Evolutionary conservation across 1,284 basidiomycete genomes (phyloP).

Genomic region (Filobasidium uniguttulatum): DNA sequence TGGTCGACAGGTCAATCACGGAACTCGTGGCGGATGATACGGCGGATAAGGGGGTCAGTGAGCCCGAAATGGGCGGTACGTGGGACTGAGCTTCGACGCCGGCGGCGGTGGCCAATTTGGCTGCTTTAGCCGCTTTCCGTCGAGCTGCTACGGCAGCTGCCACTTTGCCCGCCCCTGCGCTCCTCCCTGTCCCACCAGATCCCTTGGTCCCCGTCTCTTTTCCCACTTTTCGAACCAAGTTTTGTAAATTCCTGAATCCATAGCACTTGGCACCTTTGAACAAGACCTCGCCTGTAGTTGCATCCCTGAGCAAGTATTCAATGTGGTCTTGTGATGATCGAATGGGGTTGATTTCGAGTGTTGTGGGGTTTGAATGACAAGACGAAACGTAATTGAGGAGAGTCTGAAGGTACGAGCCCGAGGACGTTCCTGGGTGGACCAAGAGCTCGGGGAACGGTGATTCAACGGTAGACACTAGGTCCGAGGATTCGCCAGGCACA

Average conservation of each 20-base stretch:
- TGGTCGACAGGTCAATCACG: slow-evolving; percentile 14
- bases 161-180: slow-evolving; percentile 28
- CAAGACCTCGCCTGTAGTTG: slow-evolving; percentile 46
- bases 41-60: slow-evolving; percentile 20
- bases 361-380: slow-evolving; percentile 40
- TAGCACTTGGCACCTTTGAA: slow-evolving; percentile 93
- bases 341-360: slow-evolving; percentile 48
- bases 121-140: slow-evolving; percentile 31
- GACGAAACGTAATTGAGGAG: slow-evolving; percentile 46
- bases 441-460: slow-evolving; percentile 55
- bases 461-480: slow-evolving; percentile 7
- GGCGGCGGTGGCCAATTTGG: slow-evolving; percentile 14
- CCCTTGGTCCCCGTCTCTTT: slow-evolving; percentile 64
- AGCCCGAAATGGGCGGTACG: too few species aligned
- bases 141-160: slow-evolving; percentile 35
- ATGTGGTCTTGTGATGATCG: slow-evolving; percentile 50
- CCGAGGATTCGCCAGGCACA: slow-evolving; percentile 43
- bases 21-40: slow-evolving; percentile 18
- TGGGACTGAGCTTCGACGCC: background rate
- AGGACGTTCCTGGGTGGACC: slow-evolving; percentile 67
- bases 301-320: slow-evolving; percentile 47
- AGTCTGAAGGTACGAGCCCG: slow-evolving; percentile 83
- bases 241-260: slow-evolving; percentile 94
- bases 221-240: slow-evolving; percentile 86
- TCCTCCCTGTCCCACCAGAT: slow-evolving; percentile 17